These are phyloP conservation scores for Argentina anserina DNA, from an alignment of 306 rosid genomes.

Conservation along the genomic window DNA sequence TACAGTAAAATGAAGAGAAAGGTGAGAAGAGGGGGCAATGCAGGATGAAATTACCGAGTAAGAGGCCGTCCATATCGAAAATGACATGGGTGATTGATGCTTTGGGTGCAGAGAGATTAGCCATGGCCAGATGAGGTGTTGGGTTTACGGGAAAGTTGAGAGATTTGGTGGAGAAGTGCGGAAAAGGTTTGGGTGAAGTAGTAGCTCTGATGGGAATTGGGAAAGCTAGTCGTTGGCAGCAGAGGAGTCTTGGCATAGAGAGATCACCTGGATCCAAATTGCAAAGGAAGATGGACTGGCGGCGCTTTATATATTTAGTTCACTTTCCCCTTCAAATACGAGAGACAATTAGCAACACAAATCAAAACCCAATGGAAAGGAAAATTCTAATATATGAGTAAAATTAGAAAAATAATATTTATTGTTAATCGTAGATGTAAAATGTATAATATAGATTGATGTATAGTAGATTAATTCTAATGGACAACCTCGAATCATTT, in stretches of 20 bases:
- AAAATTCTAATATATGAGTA: too few species aligned
- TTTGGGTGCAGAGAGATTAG: slow-evolving; percentile 33
- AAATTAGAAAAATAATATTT: too few species aligned
- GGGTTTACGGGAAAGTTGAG: not conserved
- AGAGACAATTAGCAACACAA: too few species aligned
- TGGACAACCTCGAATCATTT: too few species aligned
- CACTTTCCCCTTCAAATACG: too few species aligned
- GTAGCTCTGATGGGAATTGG: not conserved
- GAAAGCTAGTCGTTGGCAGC: not conserved
- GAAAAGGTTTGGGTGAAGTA: not conserved
- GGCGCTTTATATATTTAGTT: too few species aligned
- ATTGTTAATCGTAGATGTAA: too few species aligned
- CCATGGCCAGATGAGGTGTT: slow-evolving; percentile 38
- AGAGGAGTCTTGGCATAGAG: not conserved
- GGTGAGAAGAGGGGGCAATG: not conserved
- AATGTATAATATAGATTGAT: too few species aligned
- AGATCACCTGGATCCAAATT: not conserved
- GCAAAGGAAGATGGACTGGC: not conserved
- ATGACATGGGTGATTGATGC: slow-evolving; percentile 57
- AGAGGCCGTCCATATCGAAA: slow-evolving; percentile 97
- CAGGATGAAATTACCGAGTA: slow-evolving; percentile 55
- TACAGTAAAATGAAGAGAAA: not conserved
- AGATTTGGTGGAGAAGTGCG: not conserved
- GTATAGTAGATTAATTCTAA: too few species aligned
- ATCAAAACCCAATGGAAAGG: too few species aligned